These are phyloP conservation scores for Xylaria telfairii DNA, from an alignment of 495 filamentous ascomycete species.

Conservation along the genomic window DNA sequence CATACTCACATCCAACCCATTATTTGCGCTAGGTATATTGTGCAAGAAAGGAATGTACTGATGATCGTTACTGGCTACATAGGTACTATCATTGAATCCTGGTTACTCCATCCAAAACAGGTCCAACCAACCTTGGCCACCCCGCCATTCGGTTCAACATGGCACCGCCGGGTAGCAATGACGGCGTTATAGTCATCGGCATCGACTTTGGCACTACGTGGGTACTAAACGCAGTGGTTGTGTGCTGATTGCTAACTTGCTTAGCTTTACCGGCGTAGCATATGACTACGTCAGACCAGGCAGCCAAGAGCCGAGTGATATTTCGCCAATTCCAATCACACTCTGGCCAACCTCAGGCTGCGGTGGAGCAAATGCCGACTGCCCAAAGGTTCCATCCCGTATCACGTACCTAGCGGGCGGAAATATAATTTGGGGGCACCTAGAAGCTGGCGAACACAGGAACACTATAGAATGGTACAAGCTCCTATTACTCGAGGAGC, in stretches of 20 bases:
- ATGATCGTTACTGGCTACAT: not conserved
- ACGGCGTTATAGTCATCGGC: not conserved
- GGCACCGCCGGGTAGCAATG: not conserved
- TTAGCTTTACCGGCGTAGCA: conserved; percentile 19
- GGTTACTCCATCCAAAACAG: not conserved
- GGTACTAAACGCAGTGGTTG: not conserved
- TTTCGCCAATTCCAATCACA: not conserved
- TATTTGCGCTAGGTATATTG: no score
- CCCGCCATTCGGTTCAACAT: not conserved
- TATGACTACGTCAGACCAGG: not conserved
- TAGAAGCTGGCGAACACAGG: not conserved
- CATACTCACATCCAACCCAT: not conserved
- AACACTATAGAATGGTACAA: conserved; percentile 2
- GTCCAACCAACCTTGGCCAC: not conserved
- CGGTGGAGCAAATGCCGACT: not conserved
- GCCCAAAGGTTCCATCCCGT: conserved; percentile 14
- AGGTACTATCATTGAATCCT: not conserved
- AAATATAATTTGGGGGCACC: conserved; percentile 9
- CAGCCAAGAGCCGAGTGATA: not conserved
- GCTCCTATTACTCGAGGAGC: conserved; percentile 9
- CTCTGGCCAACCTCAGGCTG: not conserved
- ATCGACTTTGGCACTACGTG: conserved; percentile 18
- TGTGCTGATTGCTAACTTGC: not conserved
- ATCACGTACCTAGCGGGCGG: not conserved
- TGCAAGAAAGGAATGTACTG: not conserved